Percentiles rank a stretch among this genome's conserved stretches.
phyloP scores from a whole-genome alignment of 2,329 filamentous ascomycete genomes.

The Emmonsiellopsis sp. region DNA sequence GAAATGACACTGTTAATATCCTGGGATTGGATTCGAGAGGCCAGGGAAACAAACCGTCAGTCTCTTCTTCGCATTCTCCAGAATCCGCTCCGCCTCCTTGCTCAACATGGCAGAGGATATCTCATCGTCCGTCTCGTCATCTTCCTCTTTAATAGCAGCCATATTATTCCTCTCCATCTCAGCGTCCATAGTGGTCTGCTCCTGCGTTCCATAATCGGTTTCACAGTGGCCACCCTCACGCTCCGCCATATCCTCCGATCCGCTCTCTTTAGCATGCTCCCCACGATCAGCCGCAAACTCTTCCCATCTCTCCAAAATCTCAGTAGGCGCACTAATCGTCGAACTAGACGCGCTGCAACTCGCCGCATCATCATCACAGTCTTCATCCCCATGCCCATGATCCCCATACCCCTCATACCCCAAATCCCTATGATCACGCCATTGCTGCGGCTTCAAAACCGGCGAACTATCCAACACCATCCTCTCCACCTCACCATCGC shows the following conservation, averaged over 20 bases:
- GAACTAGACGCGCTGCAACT: constrained; percentile 29
- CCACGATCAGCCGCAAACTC: constrained; percentile 13
- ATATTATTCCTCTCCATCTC: constrained; percentile 22
- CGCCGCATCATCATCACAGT: constrained; percentile 38
- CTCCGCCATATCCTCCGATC: constrained; percentile 1
- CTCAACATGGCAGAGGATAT: constrained; percentile 69
- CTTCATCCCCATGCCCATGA: constrained; percentile 46
- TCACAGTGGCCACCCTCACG: not conserved
- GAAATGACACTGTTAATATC: not conserved
- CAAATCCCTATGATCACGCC: not conserved
- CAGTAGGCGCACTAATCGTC: constrained; percentile 22
- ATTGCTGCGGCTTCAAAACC: constrained; percentile 1
- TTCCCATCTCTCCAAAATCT: constrained; percentile 18
- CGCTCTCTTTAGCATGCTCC: not conserved
- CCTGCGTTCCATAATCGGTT: not conserved
- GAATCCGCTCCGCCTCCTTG: constrained; percentile 76
- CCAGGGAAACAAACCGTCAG: constrained; percentile 57
- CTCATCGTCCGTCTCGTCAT: constrained; percentile 54
- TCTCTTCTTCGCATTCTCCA: constrained; percentile 84
- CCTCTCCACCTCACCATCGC: not conserved
- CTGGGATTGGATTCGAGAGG: not conserved
- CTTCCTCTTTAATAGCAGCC: constrained; percentile 30
- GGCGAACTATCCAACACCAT: constrained; percentile 13
- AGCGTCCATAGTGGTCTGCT: constrained; percentile 14
- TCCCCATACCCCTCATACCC: not conserved